These are phyloP conservation scores for Yamadazyma trypodendri DNA, from an alignment of 1,139 yeast species.

Conservation along the genomic window DNA sequence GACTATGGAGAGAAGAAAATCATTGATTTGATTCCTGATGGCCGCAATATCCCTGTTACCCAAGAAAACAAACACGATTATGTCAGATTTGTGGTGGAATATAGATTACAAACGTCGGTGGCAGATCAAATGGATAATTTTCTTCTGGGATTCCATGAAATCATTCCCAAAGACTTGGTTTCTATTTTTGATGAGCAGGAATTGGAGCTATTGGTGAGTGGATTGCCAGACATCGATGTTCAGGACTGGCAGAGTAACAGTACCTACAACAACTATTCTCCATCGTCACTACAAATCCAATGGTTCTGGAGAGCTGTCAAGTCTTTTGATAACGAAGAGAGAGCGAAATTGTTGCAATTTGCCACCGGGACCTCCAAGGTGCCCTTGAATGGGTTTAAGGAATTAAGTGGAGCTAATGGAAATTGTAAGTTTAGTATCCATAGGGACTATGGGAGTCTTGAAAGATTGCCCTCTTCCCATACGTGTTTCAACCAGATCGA, in stretches of 20 bases:
- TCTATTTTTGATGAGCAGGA: constrained; percentile 95
- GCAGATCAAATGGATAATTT: constrained; percentile 87
- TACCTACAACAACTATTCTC: constrained; percentile 76
- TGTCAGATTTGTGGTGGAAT: constrained; percentile 82
- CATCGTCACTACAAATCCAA: constrained; percentile 83
- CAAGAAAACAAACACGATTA: constrained; percentile 91
- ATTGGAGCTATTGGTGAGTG: constrained; percentile 86
- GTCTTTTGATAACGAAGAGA: constrained; percentile 89
- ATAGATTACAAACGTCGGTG: constrained; percentile 79
- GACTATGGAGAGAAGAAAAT: constrained; percentile 89
- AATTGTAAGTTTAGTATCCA: constrained; percentile 86
- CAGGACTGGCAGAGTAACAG: constrained; percentile 94
- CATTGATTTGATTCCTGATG: constrained; percentile 78
- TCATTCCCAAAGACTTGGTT: constrained; percentile 84
- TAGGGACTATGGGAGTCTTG: constrained; percentile 82
- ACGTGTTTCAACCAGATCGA: constrained; percentile 96
- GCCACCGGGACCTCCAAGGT: constrained; percentile 98
- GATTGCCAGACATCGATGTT: constrained; percentile 93
- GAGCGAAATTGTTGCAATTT: constrained; percentile 91
- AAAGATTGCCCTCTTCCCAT: constrained; percentile 91
- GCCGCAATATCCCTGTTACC: constrained; percentile 81
- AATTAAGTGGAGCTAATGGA: constrained; percentile 86
- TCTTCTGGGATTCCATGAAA: constrained; percentile 84
- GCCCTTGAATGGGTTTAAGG: constrained; percentile 91
- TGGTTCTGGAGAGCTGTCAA: constrained; percentile 99